These are phyloP conservation scores for Solanum pennellii DNA, from an alignment of 257 asterid species.

Conservation along the genomic window DNA sequence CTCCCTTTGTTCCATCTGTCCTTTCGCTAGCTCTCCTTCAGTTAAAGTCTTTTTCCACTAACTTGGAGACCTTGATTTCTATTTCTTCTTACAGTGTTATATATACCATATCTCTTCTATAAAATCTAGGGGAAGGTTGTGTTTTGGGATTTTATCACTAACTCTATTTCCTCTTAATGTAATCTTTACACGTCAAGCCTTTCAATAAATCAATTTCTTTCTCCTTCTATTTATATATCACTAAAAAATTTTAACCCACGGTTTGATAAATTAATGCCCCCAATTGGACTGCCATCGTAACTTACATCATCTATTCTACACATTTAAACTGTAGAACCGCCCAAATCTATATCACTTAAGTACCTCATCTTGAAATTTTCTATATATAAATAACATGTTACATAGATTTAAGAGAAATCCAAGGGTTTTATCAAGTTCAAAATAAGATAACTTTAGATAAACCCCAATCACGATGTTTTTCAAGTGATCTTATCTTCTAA, in stretches of 20 bases:
- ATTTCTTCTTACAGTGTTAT: slow-evolving; percentile 44
- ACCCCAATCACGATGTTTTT: slow-evolving; percentile 41
- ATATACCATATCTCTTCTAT: slow-evolving; percentile 34
- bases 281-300: slow-evolving; percentile 34
- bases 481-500: slow-evolving; percentile 27
- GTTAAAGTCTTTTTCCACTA: slow-evolving; percentile 40
- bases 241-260: too few species aligned
- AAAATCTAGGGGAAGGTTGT: slow-evolving; percentile 18
- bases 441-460: slow-evolving; percentile 4
- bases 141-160: slow-evolving; percentile 19
- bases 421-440: background rate
- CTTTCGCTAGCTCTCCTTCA: slow-evolving; percentile 30
- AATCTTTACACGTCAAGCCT: slow-evolving; percentile 25
- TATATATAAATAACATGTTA: slow-evolving; percentile 24
- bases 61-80: slow-evolving; percentile 49
- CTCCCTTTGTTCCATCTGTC: slow-evolving; percentile 28
- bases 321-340: slow-evolving; percentile 42
- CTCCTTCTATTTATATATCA: too few species aligned
- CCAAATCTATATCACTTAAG: slow-evolving; percentile 45
- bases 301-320: slow-evolving; percentile 38
- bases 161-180: slow-evolving; percentile 38
- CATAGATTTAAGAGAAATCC: background rate
- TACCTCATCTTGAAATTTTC: slow-evolving; percentile 30
- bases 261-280: slow-evolving; percentile 13
- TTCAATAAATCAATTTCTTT: slow-evolving; percentile 9